Conservation (phyloP, 345 rosid genomes). For the Arabidopsis arenosa region DNA sequence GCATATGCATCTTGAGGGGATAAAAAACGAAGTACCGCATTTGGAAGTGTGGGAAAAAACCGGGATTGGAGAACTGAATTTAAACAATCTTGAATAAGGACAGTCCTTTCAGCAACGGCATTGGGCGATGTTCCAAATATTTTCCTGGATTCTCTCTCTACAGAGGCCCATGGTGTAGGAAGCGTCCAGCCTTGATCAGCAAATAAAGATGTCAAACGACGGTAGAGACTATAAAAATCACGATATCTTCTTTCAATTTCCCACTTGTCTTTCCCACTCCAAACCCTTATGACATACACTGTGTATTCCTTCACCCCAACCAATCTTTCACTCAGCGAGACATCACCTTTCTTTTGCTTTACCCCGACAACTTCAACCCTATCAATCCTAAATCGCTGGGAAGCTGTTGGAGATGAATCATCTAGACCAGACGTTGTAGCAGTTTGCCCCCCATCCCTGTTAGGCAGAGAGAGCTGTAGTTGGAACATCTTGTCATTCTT, state of each 20-base stretch:
- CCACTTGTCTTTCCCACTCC: constrained; percentile 85
- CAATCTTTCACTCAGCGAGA: constrained; percentile 89
- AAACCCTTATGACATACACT: constrained; percentile 74
- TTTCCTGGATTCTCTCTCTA: constrained; percentile 83
- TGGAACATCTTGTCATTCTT: constrained; percentile 59
- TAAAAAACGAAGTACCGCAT: constrained; percentile 75
- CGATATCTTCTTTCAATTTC: constrained; percentile 94
- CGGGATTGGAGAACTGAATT: constrained; percentile 68
- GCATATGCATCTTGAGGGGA: constrained; percentile 69
- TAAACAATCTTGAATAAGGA: constrained; percentile 86
- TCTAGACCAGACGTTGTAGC: constrained; percentile 73
- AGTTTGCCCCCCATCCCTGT: constrained; percentile 77
- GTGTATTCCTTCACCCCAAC: constrained; percentile 97
- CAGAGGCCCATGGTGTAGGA: constrained; percentile 84
- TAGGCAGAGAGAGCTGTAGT: constrained; percentile 56
- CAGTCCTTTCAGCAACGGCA: constrained; percentile 84
- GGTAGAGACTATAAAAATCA: constrained; percentile 84
- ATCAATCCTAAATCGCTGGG: constrained; percentile 60
- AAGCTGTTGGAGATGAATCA: constrained; percentile 48
- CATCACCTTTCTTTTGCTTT: constrained; percentile 89
- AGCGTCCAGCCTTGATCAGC: constrained; percentile 82
- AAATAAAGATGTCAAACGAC: constrained; percentile 73
- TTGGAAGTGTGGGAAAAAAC: constrained; percentile 60
- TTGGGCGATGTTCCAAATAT: constrained; percentile 84
- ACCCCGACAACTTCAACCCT: constrained; percentile 89